Evolutionary conservation across 1,284 basidiomycete genomes (phyloP), one percentile per base, ranked within the genome.

Genomic region (Marasmius oreades): DNA sequence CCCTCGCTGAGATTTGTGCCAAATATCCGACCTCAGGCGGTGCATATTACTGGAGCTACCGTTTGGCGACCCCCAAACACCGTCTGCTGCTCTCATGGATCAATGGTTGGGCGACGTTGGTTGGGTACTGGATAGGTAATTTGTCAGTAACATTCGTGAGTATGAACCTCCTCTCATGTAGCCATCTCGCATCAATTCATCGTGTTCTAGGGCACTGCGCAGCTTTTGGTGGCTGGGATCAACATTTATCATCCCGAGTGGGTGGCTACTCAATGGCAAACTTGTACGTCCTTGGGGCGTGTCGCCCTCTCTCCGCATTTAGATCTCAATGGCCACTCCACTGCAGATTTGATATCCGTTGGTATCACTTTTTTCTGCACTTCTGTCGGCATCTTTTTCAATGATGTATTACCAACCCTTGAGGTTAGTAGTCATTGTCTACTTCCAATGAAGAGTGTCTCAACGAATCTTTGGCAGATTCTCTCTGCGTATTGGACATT

Each of bases 11-110:
- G 63, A 80, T 82, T 33, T 78, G 76, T 43, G 78, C 81, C 5
- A 78, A 78, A 57, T 83, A 80, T 58, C 81, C 81, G 0, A 83
- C 81, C 1, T 80, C 80, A 0, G 81, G 79, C 0, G 81, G 81
- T 22, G 77, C 81, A 1, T 83, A 82, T 59, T 84, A 83, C 61
- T 83, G 81, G 81, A 77, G 76, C 51, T 83, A 77, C 62, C 72
- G 75, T 24, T 69, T 84, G 4, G 74, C 78, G 0, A 70, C 79
- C 5, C 74, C 76, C 0, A 69, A 65, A 36, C 70, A 69, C 43
- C 70, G 76, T 51, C 64, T 80, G 6, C 50, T 81, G 3, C 64
- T 75, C 2, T 81, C 78, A 6, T 84, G 81, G 81, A 77, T 82
- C 51, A 79, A 78, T 57, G 81, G 81, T 5, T 84, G 81, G 81